Percentiles rank a stretch among this genome's conserved stretches.
Evolutionary conservation across 1,139 yeast genomes (phyloP).

Genomic region (Candida glucosophila): DNA sequence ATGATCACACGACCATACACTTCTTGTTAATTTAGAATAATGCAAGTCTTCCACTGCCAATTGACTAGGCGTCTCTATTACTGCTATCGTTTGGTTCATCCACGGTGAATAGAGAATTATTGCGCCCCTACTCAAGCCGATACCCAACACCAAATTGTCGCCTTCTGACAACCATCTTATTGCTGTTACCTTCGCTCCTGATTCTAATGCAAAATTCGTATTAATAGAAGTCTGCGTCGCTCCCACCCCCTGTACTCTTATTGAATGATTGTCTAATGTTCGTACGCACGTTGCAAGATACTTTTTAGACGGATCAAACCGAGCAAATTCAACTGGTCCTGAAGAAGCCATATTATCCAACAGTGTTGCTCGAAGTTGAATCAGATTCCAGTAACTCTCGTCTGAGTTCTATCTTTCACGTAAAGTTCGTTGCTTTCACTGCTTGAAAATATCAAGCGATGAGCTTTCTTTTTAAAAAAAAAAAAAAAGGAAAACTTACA

Average conservation of each 20-base stretch:
- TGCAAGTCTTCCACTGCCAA: constrained; percentile 48
- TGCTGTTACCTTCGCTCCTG: constrained; percentile 42
- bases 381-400: not conserved
- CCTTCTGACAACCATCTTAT: constrained; percentile 46
- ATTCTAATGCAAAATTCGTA: constrained; percentile 44
- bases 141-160: constrained; percentile 41
- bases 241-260: constrained; percentile 52
- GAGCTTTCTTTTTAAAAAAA: not conserved
- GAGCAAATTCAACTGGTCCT: constrained; percentile 22
- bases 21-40: constrained; percentile 29
- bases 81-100: constrained; percentile 45
- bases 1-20: constrained; percentile 59
- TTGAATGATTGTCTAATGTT: constrained; percentile 66
- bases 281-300: constrained; percentile 60
- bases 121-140: constrained; percentile 63
- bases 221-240: constrained; percentile 28
- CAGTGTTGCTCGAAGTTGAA: not conserved
- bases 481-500: no score
- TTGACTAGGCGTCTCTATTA: constrained; percentile 42
- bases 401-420: not conserved
- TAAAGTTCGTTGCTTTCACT: not conserved
- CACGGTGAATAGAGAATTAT: constrained; percentile 62
- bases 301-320: constrained; percentile 49
- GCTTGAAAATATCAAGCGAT: constrained; percentile 1
- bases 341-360: constrained; percentile 6